Base-by-base conservation (phyloP, 2,329 filamentous ascomycete species). In the Thielaviopsis punctulata region DNA sequence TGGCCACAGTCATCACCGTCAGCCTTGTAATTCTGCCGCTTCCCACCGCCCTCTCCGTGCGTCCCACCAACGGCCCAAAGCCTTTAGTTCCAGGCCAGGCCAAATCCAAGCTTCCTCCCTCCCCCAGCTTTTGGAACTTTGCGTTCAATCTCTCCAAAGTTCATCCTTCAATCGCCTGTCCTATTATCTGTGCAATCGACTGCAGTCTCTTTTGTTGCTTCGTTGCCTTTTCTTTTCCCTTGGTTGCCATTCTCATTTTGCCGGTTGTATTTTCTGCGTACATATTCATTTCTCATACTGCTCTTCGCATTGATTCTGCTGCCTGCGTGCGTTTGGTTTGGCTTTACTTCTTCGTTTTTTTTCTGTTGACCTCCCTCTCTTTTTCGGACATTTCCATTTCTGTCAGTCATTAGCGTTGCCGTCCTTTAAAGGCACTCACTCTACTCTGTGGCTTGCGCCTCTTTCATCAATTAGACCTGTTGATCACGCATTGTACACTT, bases 141-240 rank as follows among this genome's bases (percentile, higher is more conserved):
- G n/a, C n/a, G n/a, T n/a, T n/a, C n/a, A n/a, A n/a, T n/a, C n/a
- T n/a, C n/a, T n/a, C n/a, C n/a, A n/a, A n/a, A n/a, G n/a, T n/a
- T n/a, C n/a, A n/a, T n/a, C n/a, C n/a, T n/a, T n/a, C n/a, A n/a
- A n/a, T n/a, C n/a, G n/a, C n/a, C n/a, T n/a, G n/a, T n/a, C n/a
- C 23, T 18, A 18, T 45, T 33, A 24, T 41, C 24, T 33, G 18
- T 3, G 43, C 43, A 21, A 33, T 24, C 43, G 21, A 21, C 12
- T 24, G 41, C 49, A 50, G 53, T 53, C 51, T 55, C 53, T 49
- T 51, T 57, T 51, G 52, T 45, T 54, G 52, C 49, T 52, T 58
- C 48, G 48, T 6, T 24, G 47, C 19, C 12, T 45, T 18, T 45
- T 45, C n/a, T 44, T 45, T 41, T 46, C 41, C 43, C 25, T 51